A percentile compares a stretch with the other conserved stretches of the same genome.
Conservation (phyloP, 495 filamentous ascomycete species). For the Melanomma pulvis-pyrius region DNA sequence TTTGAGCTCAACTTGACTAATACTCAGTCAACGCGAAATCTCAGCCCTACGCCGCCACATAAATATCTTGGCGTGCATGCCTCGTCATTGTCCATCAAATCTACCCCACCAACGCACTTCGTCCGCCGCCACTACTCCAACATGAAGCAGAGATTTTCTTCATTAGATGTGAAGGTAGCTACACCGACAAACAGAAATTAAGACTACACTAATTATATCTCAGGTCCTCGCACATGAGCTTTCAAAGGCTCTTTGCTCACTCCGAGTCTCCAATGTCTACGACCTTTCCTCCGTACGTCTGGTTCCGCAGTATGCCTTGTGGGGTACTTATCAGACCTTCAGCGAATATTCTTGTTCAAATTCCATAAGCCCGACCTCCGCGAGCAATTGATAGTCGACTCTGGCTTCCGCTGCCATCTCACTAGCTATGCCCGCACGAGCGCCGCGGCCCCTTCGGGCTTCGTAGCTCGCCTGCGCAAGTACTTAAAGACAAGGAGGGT, state of each 20-base stretch:
- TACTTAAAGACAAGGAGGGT: slow-evolving; percentile 82
- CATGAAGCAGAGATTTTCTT: slow-evolving; percentile 99
- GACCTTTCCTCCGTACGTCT: slow-evolving; percentile 75
- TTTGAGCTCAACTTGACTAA: too few species aligned
- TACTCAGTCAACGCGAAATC: neutral
- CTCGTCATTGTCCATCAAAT: slow-evolving; percentile 15
- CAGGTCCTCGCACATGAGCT: slow-evolving; percentile 95
- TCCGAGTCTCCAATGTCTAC: slow-evolving; percentile 91
- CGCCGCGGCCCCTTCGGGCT: slow-evolving; percentile 76
- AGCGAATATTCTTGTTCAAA: slow-evolving; percentile 94
- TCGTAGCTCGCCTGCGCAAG: slow-evolving; percentile 83
- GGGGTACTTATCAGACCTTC: slow-evolving; percentile 11
- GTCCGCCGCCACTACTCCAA: slow-evolving; percentile 39
- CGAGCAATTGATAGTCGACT: slow-evolving; percentile 88
- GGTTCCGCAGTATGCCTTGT: too few species aligned
- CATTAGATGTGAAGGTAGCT: slow-evolving; percentile 79
- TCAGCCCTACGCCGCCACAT: slow-evolving; percentile 23
- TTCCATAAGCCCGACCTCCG: slow-evolving; percentile 81
- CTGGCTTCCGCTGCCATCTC: slow-evolving; percentile 93
- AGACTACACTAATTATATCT: slow-evolving; percentile 11
- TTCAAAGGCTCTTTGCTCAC: slow-evolving; percentile 66
- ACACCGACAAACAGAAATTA: slow-evolving; percentile 31
- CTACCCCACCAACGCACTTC: neutral
- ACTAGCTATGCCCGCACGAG: slow-evolving; percentile 86
- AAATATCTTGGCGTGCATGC: slow-evolving; percentile 1